phyloP scores from a whole-genome alignment of 768 basidiomycete species.

The Suillus brevipes region DNA sequence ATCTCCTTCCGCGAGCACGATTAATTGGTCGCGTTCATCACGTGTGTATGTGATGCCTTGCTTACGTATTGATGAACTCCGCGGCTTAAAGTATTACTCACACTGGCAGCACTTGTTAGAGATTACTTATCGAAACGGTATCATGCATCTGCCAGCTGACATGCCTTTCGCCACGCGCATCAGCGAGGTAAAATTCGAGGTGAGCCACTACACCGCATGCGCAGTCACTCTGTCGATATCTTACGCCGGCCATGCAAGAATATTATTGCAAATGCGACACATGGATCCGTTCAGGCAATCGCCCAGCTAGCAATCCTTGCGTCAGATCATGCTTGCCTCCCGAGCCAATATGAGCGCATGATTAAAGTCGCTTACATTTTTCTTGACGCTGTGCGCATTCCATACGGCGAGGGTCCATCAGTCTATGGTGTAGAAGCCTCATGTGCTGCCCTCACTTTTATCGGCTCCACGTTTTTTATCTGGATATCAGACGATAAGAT shows the following conservation, averaged over 20 bases:
- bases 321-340: slow-evolving; percentile 14
- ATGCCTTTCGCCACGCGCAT: background rate
- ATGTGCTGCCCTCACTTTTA: slow-evolving; percentile 16
- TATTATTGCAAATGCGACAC: slow-evolving; percentile 17
- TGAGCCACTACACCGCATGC: slow-evolving; percentile 12
- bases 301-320: slow-evolving; percentile 17
- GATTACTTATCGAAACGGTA: background rate
- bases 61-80: slow-evolving; percentile 4
- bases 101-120: background rate
- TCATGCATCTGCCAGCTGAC: background rate
- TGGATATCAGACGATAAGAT: slow-evolving; percentile 23
- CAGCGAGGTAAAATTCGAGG: slow-evolving; percentile 20
- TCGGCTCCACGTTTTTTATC: slow-evolving; percentile 25
- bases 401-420: slow-evolving; percentile 10
- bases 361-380: slow-evolving; percentile 22
- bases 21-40: slow-evolving; percentile 22
- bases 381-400: slow-evolving; percentile 23
- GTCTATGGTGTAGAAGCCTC: slow-evolving; percentile 14
- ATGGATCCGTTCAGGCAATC: slow-evolving; percentile 16
- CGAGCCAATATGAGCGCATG: slow-evolving; percentile 24
- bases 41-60: slow-evolving; percentile 12
- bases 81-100: background rate
- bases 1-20: background rate
- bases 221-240: background rate
- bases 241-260: slow-evolving; percentile 9